Percentiles rank a stretch among this genome's conserved stretches.
Evolutionary conservation across 1,284 basidiomycete genomes (phyloP).

Genomic region (Ustilago nuda): DNA sequence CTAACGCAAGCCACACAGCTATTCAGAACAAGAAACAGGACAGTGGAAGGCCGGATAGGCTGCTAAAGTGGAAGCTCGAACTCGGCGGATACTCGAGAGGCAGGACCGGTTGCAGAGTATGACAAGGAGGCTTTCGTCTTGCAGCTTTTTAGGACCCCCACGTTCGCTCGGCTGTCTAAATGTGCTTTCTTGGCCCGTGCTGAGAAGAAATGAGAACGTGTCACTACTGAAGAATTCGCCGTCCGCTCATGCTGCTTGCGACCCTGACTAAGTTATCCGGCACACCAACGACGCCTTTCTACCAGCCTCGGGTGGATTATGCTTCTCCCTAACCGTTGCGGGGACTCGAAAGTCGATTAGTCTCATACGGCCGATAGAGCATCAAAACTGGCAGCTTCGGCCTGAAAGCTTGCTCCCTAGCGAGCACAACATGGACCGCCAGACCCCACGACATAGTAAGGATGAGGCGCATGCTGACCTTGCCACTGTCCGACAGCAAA

Average conservation of each 20-base stretch:
- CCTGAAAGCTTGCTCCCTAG: background rate
- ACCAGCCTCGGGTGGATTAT: background rate
- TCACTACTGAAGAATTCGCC: constrained; percentile 30
- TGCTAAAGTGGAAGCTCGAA: background rate
- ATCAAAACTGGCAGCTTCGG: background rate
- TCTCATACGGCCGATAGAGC: background rate
- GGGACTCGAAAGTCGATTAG: background rate
- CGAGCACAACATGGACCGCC: background rate
- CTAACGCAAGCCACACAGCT: background rate
- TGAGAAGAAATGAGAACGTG: constrained; percentile 34
- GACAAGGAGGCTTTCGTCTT: constrained; percentile 28
- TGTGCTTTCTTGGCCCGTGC: constrained; percentile 25
- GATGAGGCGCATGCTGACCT: background rate
- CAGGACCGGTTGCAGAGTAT: constrained; percentile 20
- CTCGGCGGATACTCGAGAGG: background rate
- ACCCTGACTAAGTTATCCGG: background rate
- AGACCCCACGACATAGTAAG: background rate
- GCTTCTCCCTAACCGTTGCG: background rate
- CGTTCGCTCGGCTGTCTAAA: constrained; percentile 37
- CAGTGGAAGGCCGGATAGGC: background rate
- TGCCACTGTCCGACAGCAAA: background rate
- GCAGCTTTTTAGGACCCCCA: constrained; percentile 13
- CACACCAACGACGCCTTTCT: background rate
- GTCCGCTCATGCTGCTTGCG: constrained; percentile 17
- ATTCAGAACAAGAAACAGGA: background rate